These are phyloP conservation scores for Bipolaris victoriae DNA, from an alignment of 2,329 filamentous ascomycete genomes.

Conservation along the genomic window DNA sequence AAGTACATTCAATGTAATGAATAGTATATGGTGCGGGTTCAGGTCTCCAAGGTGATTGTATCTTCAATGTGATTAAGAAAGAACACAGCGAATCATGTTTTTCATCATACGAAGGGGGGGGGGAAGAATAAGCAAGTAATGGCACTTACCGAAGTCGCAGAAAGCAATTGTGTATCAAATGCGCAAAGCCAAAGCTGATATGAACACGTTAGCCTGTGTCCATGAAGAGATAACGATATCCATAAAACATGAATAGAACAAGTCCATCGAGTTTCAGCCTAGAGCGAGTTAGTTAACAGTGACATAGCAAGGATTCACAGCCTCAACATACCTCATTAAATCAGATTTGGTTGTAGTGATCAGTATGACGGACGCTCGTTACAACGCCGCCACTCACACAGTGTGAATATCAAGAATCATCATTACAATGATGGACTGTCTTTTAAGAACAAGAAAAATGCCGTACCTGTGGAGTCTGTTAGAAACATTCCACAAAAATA, in stretches of 20 bases:
- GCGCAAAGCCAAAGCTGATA: conserved; percentile 8
- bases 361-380: conserved; percentile 59
- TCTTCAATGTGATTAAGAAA: conserved; percentile 67
- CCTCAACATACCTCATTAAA: conserved; percentile 67
- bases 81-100: conserved; percentile 66
- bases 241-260: conserved; percentile 18
- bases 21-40: conserved; percentile 42
- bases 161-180: neutral
- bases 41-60: conserved; percentile 71
- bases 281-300: conserved; percentile 28
- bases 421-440: conserved; percentile 60
- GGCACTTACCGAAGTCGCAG: conserved; percentile 24
- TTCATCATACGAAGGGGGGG: conserved; percentile 60
- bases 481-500: conserved; percentile 14
- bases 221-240: conserved; percentile 16
- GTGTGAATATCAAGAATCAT: conserved; percentile 73
- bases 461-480: conserved; percentile 42
- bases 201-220: conserved; percentile 31
- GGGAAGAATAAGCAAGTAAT: conserved; percentile 1
- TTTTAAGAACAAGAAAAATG: conserved; percentile 36
- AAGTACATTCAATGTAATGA: neutral
- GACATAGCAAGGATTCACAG: neutral
- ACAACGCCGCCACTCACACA: conserved; percentile 66
- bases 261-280: conserved; percentile 51
- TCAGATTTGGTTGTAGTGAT: conserved; percentile 71